Evolutionary conservation across 2,329 filamentous ascomycete genomes (phyloP), one percentile per base, ranked within the genome.

Genomic region (Trichoderma polysporum): DNA sequence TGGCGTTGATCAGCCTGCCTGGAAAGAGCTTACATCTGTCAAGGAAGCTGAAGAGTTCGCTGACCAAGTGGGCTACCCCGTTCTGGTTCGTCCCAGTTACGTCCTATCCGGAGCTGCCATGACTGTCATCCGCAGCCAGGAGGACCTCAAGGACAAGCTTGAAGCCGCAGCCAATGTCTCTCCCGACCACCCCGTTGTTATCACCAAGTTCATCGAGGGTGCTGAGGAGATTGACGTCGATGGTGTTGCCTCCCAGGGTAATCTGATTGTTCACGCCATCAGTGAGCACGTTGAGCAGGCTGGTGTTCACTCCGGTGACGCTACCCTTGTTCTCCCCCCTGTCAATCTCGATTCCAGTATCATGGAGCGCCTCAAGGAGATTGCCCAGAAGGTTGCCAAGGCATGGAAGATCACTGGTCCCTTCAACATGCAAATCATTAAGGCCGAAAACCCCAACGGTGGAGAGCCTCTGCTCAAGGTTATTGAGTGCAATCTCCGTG

Each of bases 361-460:
- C 71, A 91, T 97, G 86, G 88, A 87, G 71, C 92, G 95, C 69
- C 88, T 97, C 76, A 98, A 97, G 88, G 92, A 92, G 73, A 98
- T 99, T 73, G 94, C 95, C 17, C 81, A 94, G 80, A 98, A 97
- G 87, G 94, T 99, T 61, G 95, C 95, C 71, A 91, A 95, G 81
- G 95, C 95, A 56, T 97, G 94, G 93, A 93, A 87, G 76, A 98
- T 98, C 79, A 98, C 93, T 22, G 95, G 95, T 65, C 95, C 95
- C 68, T 99, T 98, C 88, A 99, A 99, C 86, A 98, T 99, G 94
- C 95, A 99, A 78, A 97, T 99, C 81, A 98, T 99, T 86, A 97
- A 97, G 84, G 93, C 91, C 39, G 85, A 92, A 13, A 84, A 91
- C 74, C 88, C 90, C 35, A 89, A 92, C 68, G 91, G 91, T 67